phyloP scores from a whole-genome alignment of 208 protist genomes.

The Acanthamoeba healyi region DNA sequence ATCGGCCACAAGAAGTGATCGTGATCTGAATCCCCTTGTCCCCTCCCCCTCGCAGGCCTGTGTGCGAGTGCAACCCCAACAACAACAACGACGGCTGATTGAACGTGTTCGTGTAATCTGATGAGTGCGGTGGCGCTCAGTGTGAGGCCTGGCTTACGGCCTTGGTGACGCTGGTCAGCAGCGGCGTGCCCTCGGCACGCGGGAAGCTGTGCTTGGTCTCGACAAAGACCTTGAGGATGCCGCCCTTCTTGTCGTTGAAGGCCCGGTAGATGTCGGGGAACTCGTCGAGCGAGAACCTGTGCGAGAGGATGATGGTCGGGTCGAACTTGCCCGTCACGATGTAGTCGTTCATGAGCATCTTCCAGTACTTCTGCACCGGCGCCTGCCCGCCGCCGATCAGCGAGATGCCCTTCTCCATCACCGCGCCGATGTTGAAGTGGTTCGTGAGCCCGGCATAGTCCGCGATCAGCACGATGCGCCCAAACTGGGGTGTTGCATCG shows the following conservation, averaged over 20 bases:
- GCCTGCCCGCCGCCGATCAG: constrained; percentile 57
- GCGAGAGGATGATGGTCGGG: constrained; percentile 77
- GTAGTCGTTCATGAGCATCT: constrained; percentile 74
- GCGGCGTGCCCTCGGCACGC: constrained; percentile 1
- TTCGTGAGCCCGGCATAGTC: constrained; percentile 80
- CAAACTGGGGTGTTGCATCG: constrained; percentile 59
- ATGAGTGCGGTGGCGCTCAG: too few species aligned
- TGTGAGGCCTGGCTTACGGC: not conserved
- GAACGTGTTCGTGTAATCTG: too few species aligned
- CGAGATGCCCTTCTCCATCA: constrained; percentile 83
- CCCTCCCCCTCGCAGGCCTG: too few species aligned
- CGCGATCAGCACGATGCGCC: constrained; percentile 77
- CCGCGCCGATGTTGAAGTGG: constrained; percentile 83
- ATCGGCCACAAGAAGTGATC: constrained; percentile 72
- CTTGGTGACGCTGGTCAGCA: constrained; percentile 5
- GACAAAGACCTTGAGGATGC: constrained; percentile 57
- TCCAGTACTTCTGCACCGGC: constrained; percentile 78
- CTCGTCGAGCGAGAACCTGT: constrained; percentile 68
- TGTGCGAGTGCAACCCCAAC: too few species aligned
- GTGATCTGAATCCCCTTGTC: too few species aligned
- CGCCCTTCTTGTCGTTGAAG: constrained; percentile 80
- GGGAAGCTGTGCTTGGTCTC: constrained; percentile 58
- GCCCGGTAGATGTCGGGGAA: constrained; percentile 76
- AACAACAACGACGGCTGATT: too few species aligned
- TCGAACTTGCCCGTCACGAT: constrained; percentile 76